phyloP scores from a whole-genome alignment of 192 early-diverging fungal genomes.

The Blastocladiella britannica region DNA sequence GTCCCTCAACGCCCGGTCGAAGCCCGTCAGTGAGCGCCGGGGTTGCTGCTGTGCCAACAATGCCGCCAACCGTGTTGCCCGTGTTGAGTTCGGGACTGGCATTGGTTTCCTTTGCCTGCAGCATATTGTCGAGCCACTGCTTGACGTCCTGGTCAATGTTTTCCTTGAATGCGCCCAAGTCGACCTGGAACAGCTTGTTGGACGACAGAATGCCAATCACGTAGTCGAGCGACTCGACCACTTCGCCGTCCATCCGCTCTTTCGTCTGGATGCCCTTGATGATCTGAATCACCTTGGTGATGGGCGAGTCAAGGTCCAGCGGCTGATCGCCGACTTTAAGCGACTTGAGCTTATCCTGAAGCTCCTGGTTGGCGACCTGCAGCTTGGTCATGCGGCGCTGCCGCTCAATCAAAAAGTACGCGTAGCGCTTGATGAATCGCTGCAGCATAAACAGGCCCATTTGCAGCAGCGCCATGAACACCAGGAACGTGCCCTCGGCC shows the following conservation, averaged over 20 bases:
- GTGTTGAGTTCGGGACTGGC: neutral
- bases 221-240: constrained; percentile 20
- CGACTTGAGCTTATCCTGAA: neutral
- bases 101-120: neutral
- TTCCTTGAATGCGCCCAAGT: constrained; percentile 14
- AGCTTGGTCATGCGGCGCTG: constrained; percentile 9
- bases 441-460: constrained; percentile 9
- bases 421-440: constrained; percentile 17
- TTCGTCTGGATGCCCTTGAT: constrained; percentile 17
- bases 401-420: constrained; percentile 3
- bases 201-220: constrained; percentile 22
- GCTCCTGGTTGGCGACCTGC: constrained; percentile 1
- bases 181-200: constrained; percentile 22
- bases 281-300: constrained; percentile 25
- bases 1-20: neutral
- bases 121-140: constrained; percentile 3
- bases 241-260: constrained; percentile 13
- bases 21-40: too few relatives aligned
- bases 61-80: neutral
- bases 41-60: neutral
- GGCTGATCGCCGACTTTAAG: neutral
- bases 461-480: constrained; percentile 7
- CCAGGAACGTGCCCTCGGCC: constrained; percentile 13
- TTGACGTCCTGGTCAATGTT: constrained; percentile 5
- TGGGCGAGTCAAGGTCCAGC: constrained; percentile 12